Evolutionary conservation across 139 green algal species (phyloP).

Genomic region (Gonium pectorale): DNA sequence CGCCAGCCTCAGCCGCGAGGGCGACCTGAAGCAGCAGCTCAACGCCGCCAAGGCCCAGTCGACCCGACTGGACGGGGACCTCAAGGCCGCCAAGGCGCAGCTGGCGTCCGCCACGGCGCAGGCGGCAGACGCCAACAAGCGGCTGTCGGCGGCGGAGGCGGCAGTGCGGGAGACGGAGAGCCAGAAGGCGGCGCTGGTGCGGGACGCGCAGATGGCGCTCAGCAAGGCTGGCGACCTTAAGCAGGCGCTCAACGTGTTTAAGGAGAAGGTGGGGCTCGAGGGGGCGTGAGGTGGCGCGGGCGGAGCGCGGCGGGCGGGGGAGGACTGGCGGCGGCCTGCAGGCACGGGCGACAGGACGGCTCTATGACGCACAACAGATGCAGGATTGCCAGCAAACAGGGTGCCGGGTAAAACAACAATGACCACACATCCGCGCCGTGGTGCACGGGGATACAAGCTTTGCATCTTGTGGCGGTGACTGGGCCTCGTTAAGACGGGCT

Average conservation of each 20-base stretch:
- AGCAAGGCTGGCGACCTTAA: slow-evolving; percentile 23
- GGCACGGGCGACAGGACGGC: no score
- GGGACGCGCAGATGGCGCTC: slow-evolving; percentile 45
- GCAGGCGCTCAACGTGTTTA: slow-evolving; percentile 47
- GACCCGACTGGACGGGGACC: slow-evolving; percentile 15
- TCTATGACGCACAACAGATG: no score
- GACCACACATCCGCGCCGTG: no score
- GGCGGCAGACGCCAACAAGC: slow-evolving; percentile 22
- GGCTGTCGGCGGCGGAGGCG: slow-evolving; percentile 13
- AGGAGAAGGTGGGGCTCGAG: slow-evolving; percentile 30
- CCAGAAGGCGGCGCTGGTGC: slow-evolving; percentile 40
- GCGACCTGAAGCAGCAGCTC: slow-evolving; percentile 43
- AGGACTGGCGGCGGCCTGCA: no score
- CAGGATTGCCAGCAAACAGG: no score
- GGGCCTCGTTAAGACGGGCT: no score
- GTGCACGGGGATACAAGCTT: no score
- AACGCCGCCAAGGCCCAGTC: slow-evolving; percentile 2
- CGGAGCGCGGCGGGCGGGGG: no score
- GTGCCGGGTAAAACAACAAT: no score
- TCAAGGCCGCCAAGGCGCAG: slow-evolving; percentile 1
- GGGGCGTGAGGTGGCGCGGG: no score
- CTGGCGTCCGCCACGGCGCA: neutral
- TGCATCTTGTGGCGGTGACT: no score
- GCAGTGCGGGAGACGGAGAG: slow-evolving; percentile 19
- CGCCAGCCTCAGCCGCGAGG: slow-evolving; percentile 32